phyloP scores from a whole-genome alignment of 805 yeast species.

The Suhomyces sp. region DNA sequence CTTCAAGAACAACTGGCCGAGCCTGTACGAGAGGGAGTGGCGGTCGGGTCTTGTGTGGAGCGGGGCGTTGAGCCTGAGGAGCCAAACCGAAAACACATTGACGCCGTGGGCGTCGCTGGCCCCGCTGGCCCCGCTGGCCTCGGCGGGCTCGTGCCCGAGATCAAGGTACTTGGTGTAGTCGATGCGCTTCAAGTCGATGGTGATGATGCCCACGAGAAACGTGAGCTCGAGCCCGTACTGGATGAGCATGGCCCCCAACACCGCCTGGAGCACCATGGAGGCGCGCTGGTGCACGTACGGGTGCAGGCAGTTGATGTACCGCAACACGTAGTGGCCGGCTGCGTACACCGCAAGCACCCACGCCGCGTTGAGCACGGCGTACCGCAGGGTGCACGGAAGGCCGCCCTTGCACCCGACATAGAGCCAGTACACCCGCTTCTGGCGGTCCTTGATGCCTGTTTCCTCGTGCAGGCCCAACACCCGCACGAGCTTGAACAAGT shows the following conservation, averaged over 20 bases:
- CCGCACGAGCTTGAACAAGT: slow-evolving; percentile 25
- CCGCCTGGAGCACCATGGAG: slow-evolving; percentile 16
- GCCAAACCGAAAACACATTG: slow-evolving; percentile 22
- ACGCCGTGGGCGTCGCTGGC: slow-evolving; percentile 20
- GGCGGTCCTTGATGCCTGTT: slow-evolving; percentile 12
- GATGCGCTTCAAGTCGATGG: slow-evolving; percentile 62
- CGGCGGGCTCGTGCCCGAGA: too few species aligned
- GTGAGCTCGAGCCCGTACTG: slow-evolving; percentile 64
- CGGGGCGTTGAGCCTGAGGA: slow-evolving; percentile 16
- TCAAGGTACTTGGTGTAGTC: slow-evolving; percentile 54
- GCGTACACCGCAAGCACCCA: not conserved
- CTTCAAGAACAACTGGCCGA: slow-evolving; percentile 34
- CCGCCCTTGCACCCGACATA: slow-evolving; percentile 27
- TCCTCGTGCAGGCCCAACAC: slow-evolving; percentile 24
- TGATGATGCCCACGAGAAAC: slow-evolving; percentile 60
- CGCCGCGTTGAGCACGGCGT: slow-evolving; percentile 14
- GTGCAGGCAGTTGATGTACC: slow-evolving; percentile 10
- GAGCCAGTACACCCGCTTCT: slow-evolving; percentile 25
- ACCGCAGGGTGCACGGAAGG: slow-evolving; percentile 23
- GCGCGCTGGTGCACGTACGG: slow-evolving; percentile 14
- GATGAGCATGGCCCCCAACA: slow-evolving; percentile 46
- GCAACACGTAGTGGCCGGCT: not conserved
- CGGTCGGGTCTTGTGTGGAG: slow-evolving; percentile 14
- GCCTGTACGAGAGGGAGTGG: slow-evolving; percentile 20
- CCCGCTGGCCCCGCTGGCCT: not conserved